These are phyloP conservation scores for Dioscorea cayenensis DNA, from an alignment of 116 monocot genomes.

Conservation along the genomic window DNA sequence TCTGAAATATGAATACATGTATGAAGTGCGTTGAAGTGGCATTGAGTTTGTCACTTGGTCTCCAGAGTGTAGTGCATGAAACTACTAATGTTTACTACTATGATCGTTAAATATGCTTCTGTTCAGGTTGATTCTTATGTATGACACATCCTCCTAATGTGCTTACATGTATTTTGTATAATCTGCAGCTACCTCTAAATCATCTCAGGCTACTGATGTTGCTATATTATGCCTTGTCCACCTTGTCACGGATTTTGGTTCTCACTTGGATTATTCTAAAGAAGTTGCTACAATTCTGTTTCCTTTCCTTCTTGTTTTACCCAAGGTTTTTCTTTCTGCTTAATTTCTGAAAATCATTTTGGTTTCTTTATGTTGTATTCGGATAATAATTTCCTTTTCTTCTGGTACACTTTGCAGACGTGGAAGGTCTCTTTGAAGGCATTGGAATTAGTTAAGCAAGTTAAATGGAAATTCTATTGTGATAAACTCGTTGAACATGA, in stretches of 20 bases:
- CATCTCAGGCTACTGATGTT: constrained; percentile 49
- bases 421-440: constrained; percentile 67
- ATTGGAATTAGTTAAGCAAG: constrained; percentile 49
- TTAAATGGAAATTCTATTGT: constrained; percentile 57
- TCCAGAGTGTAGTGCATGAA: no score
- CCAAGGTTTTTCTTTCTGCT: constrained; percentile 49
- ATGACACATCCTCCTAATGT: background rate
- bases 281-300: constrained; percentile 69
- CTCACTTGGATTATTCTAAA: constrained; percentile 26
- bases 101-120: no score
- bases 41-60: no score
- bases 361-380: background rate
- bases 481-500: constrained; percentile 25
- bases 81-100: no score
- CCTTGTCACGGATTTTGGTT: constrained; percentile 31
- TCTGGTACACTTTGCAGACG: constrained; percentile 34
- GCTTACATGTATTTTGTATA: background rate
- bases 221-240: constrained; percentile 56
- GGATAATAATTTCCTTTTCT: background rate
- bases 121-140: no score
- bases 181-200: constrained; percentile 33
- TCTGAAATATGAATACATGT: no score
- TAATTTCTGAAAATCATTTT: background rate
- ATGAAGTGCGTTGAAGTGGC: no score
- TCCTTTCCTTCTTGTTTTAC: constrained; percentile 67